Evolutionary conservation across 2,329 filamentous ascomycete species (phyloP).

Genomic region (Paradendryphiella salina): DNA sequence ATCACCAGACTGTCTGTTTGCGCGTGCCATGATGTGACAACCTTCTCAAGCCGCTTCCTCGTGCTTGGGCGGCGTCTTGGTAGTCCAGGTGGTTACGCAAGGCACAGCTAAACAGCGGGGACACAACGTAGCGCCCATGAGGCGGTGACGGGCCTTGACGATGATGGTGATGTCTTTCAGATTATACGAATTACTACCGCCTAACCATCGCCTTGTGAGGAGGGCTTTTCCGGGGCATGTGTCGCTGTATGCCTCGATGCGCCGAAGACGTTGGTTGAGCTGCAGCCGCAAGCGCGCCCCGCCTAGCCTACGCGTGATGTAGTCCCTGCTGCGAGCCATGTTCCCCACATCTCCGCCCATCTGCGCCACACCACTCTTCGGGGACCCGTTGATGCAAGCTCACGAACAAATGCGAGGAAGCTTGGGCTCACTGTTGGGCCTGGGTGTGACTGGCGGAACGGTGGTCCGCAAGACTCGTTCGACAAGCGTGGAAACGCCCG

Average conservation of each 20-base stretch:
- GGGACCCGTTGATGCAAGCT: too few relatives aligned
- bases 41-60: not conserved
- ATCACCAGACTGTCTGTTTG: not conserved
- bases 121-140: not conserved
- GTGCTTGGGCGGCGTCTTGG: not conserved
- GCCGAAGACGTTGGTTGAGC: not conserved
- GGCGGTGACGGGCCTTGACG: not conserved
- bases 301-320: conserved; percentile 1
- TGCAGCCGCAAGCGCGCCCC: conserved; percentile 8
- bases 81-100: not conserved
- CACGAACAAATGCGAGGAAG: conserved; percentile 10
- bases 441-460: conserved; percentile 35
- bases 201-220: not conserved
- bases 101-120: not conserved
- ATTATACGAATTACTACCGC: not conserved
- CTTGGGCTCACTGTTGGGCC: conserved; percentile 34
- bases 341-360: not conserved
- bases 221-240: not conserved
- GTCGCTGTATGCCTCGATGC: not conserved
- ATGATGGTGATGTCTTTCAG: not conserved
- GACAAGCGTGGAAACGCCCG: conserved; percentile 8
- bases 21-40: conserved; percentile 7
- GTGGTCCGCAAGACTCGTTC: conserved; percentile 10
- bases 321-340: not conserved
- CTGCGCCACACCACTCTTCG: too few relatives aligned